Evolutionary conservation across 331 rosid species (phyloP).

Genomic region (Erythrophleum ivorense): DNA sequence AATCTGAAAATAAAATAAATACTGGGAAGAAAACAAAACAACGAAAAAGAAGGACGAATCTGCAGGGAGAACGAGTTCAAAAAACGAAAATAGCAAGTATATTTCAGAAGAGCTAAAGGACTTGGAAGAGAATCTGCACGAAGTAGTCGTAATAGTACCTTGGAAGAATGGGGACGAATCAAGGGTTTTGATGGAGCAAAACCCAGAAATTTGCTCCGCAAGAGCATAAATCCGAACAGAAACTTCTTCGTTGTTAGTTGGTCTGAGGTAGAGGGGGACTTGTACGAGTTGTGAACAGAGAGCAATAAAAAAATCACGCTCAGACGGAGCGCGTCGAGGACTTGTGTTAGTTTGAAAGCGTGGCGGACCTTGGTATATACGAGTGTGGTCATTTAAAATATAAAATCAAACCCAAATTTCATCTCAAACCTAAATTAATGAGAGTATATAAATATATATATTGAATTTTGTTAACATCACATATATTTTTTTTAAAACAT

Average conservation of each 20-base stretch:
- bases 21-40: constrained; percentile 32
- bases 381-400: neutral
- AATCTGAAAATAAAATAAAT: constrained; percentile 23
- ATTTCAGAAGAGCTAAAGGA: neutral
- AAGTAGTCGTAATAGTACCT: constrained; percentile 38
- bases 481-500: no score
- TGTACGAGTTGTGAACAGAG: constrained; percentile 52
- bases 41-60: constrained; percentile 57
- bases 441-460: no score
- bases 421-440: no score
- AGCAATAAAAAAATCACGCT: constrained; percentile 38
- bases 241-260: constrained; percentile 59
- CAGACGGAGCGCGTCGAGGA: constrained; percentile 34
- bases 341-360: constrained; percentile 30
- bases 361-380: neutral
- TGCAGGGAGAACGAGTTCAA: constrained; percentile 34
- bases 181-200: constrained; percentile 57
- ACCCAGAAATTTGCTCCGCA: constrained; percentile 42
- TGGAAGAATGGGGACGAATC: constrained; percentile 52
- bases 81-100: constrained; percentile 16
- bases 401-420: neutral
- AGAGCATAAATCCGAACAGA: constrained; percentile 56
- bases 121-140: constrained; percentile 38
- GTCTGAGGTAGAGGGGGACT: constrained; percentile 42
- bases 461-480: no score